A percentile compares a stretch with the other conserved stretches of the same genome.
phyloP scores from a whole-genome alignment of 768 basidiomycete species.

The Filobasidium wieringae region DNA sequence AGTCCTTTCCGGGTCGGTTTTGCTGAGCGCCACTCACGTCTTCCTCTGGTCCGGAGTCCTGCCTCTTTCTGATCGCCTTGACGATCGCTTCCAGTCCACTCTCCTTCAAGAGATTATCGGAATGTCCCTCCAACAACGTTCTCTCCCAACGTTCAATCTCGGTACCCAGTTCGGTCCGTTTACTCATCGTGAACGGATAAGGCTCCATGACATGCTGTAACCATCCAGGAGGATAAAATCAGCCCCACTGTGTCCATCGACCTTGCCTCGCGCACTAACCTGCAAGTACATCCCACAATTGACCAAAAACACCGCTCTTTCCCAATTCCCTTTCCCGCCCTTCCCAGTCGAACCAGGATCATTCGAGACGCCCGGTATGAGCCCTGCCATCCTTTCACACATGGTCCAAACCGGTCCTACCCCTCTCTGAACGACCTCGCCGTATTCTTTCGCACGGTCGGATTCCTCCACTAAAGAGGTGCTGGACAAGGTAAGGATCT shows the following conservation, averaged over 20 bases:
- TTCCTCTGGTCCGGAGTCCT: no score
- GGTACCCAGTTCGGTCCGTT: constrained; percentile 50
- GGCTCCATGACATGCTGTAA: constrained; percentile 32
- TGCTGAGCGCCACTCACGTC: no score
- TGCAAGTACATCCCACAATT: constrained; percentile 76
- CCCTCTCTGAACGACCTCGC: constrained; percentile 67
- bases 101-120: constrained; percentile 38
- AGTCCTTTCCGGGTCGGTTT: no score
- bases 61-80: constrained; percentile 36
- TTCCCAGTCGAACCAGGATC: no score
- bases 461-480: constrained; percentile 67
- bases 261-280: constrained; percentile 46
- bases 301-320: constrained; percentile 66
- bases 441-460: constrained; percentile 47
- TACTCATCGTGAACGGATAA: constrained; percentile 26
- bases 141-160: constrained; percentile 50
- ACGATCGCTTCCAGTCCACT: constrained; percentile 42
- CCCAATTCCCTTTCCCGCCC: constrained; percentile 53
- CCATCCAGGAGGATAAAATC: not conserved
- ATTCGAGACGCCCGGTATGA: constrained; percentile 22
- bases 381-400: constrained; percentile 55
- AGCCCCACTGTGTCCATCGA: not conserved
- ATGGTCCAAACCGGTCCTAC: constrained; percentile 72
- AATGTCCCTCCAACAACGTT: constrained; percentile 27
- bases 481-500: constrained; percentile 79